These are phyloP conservation scores for Sabuloglossum arenarium DNA, from an alignment of 495 filamentous ascomycete species.

Conservation along the genomic window DNA sequence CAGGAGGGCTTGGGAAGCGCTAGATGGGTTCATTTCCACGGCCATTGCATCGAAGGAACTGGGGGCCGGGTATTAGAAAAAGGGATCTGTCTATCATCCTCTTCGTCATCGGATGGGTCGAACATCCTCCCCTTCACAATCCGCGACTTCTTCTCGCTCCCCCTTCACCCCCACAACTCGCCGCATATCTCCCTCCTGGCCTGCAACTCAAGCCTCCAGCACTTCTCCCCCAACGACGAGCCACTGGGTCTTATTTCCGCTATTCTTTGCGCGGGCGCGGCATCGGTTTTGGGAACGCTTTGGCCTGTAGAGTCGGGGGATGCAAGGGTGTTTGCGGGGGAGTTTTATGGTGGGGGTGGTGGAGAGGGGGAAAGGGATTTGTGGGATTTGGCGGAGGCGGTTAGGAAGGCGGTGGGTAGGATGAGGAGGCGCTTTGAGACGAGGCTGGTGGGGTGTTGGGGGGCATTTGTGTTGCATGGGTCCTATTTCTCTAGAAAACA, in stretches of 20 bases:
- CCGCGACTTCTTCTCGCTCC: background rate
- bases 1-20: background rate
- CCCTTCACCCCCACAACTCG: background rate
- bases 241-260: background rate
- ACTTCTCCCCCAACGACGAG: background rate
- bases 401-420: background rate
- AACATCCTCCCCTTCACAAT: background rate
- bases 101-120: background rate
- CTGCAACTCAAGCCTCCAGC: background rate
- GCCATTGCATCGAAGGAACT: background rate
- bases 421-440: background rate
- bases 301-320: background rate
- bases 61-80: background rate
- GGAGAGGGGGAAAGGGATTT: background rate
- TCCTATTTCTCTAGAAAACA: too few relatives aligned
- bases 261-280: background rate
- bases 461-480: too few relatives aligned
- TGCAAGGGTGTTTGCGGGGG: background rate
- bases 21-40: background rate
- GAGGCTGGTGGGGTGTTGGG: too few relatives aligned
- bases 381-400: background rate
- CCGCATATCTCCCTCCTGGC: background rate
- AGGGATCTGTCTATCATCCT: background rate
- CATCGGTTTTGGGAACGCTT: background rate
- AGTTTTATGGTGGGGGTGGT: background rate